These are phyloP conservation scores for Phanerodontia chrysosporium DNA, from an alignment of 768 basidiomycete species.

Conservation along the genomic window DNA sequence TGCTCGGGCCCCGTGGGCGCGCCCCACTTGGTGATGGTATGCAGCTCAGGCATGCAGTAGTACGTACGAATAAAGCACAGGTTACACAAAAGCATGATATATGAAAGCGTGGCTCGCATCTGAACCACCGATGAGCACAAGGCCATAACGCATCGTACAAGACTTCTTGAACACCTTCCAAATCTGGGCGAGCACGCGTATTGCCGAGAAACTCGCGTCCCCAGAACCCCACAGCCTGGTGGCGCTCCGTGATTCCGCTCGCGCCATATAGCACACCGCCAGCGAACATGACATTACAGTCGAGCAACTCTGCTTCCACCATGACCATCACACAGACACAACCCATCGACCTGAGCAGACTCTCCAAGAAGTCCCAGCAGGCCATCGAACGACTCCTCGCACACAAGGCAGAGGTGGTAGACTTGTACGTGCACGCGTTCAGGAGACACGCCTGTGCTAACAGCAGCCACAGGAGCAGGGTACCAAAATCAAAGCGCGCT, in stretches of 20 bases:
- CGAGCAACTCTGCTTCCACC: neutral
- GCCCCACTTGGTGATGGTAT: neutral
- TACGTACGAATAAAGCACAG: too few species aligned
- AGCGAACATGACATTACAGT: neutral
- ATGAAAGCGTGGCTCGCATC: too few species aligned
- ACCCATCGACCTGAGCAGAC: neutral
- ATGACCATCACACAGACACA: neutral
- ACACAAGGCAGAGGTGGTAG: slow-evolving; percentile 31
- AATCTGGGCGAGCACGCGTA: neutral
- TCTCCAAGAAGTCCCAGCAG: slow-evolving; percentile 18
- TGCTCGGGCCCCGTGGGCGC: neutral
- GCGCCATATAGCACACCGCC: neutral
- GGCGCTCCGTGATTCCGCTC: neutral
- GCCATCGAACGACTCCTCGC: slow-evolving; percentile 39
- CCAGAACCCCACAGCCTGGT: neutral
- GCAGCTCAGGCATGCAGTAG: neutral
- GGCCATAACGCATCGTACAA: too few species aligned
- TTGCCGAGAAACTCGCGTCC: neutral
- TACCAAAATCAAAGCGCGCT: slow-evolving; percentile 46
- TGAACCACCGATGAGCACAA: too few species aligned
- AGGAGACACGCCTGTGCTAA: slow-evolving; percentile 17
- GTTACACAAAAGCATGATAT: too few species aligned
- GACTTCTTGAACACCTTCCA: neutral
- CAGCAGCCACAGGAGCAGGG: slow-evolving; percentile 26
- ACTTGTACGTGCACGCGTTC: slow-evolving; percentile 43